phyloP scores from a whole-genome alignment of 2,329 filamentous ascomycete species.

The Fusarium lyarnte region DNA sequence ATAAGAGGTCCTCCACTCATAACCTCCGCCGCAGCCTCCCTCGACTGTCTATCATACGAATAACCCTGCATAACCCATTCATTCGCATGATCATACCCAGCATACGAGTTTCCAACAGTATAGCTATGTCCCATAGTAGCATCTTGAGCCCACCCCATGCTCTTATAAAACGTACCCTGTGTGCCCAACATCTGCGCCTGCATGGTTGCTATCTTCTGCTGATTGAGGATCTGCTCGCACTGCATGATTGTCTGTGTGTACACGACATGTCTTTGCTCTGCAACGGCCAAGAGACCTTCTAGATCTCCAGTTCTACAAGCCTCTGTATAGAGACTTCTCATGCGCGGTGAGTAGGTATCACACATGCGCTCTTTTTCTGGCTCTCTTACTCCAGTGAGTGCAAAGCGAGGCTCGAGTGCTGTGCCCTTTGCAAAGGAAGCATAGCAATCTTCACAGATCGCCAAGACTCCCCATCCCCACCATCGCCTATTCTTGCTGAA shows the following conservation, averaged over 20 bases:
- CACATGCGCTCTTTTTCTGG: slow-evolving; percentile 43
- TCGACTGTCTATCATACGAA: slow-evolving; percentile 45
- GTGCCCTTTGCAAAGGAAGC: slow-evolving; percentile 45
- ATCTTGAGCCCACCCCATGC: slow-evolving; percentile 32
- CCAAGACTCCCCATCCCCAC: slow-evolving; percentile 51
- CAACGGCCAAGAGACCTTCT: slow-evolving; percentile 40
- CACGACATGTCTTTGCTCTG: slow-evolving; percentile 42
- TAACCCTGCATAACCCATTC: slow-evolving; percentile 43
- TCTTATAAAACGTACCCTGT: slow-evolving; percentile 42
- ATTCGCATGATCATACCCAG: slow-evolving; percentile 48
- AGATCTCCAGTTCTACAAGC: slow-evolving; percentile 42
- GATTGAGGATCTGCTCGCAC: slow-evolving; percentile 40
- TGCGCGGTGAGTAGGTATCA: slow-evolving; percentile 51
- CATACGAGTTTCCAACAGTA: slow-evolving; percentile 45
- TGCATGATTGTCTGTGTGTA: slow-evolving; percentile 47
- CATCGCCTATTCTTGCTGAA: slow-evolving; percentile 16
- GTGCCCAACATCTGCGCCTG: slow-evolving; percentile 41
- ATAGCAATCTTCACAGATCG: slow-evolving; percentile 52
- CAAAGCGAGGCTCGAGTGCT: slow-evolving; percentile 44
- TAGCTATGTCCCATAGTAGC: slow-evolving; percentile 31
- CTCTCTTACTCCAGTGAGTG: slow-evolving; percentile 36
- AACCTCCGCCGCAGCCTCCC: slow-evolving; percentile 17
- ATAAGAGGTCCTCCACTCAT: slow-evolving; percentile 19
- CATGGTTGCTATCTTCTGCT: slow-evolving; percentile 39
- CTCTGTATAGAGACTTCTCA: slow-evolving; percentile 47